Base-by-base conservation (phyloP, 75 land plant genomes). In the Sequoia sempervirens region DNA sequence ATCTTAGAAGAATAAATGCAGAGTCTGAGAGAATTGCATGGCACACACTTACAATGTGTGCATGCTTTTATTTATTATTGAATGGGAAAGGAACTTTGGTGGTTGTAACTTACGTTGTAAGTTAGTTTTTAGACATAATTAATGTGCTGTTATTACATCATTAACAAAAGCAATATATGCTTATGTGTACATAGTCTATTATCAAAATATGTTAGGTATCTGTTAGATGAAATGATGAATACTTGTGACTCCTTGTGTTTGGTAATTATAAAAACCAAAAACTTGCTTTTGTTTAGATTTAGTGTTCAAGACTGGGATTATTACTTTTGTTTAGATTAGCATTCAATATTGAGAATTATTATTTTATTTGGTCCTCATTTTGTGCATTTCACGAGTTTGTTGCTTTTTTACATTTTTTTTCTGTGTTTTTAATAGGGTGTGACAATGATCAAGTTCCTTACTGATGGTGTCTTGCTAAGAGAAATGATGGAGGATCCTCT, bases 401-500 rank as follows among this genome's bases (percentile, higher is more conserved):
- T 30, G 46, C 45, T 26, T 26, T 43, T 10, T 78, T 1, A 76
- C 6, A 26, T 74, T 40, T 17, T 40, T 40, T 5, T 79, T 28
- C 40, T 41, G 37, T 84, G 68, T 89, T 75, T 85, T 82, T 83
- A 64, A 41, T 89, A 92, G 96, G 95, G 87, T 76, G 85, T 89
- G 43, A 97, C 98, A 6, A 86, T 50, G 89, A 91, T 97, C 52
- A 97, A 97, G 80, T 95, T 91, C 88, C 89, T 97, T 40, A 97
- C 99, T 3, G 98, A 97, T 93, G 99, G 99, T 81, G 96, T 97
- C 40, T 80, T 97, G 79, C 85, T 97, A 17, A 88, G 97, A 82
- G 99, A 97, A 84, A 97, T 97, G 99, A 97, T 97, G 99, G 95
- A 96, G 84, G 99, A 97, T 86, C 99, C 99, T 18, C 93, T 97